Base-by-base conservation (phyloP, 169 alveolate species). In the Cryptosporidium parvum region DNA sequence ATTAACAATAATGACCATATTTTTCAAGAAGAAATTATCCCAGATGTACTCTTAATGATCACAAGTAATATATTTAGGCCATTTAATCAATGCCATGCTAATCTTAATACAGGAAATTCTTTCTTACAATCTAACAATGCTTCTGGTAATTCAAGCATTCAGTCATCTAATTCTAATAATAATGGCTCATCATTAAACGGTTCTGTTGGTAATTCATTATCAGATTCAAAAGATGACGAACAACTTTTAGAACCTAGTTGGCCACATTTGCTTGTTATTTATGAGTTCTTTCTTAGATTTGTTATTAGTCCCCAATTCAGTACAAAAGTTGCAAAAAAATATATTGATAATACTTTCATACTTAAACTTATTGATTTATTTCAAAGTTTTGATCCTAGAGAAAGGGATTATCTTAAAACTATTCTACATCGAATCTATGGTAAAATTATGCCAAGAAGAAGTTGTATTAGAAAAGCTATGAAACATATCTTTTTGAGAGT, bases 391-490 rank as follows among this genome's bases (percentile, higher is more conserved):
- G 99, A 97, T 87, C 97, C 98, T 59, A 94, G 98, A 9, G 99
- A 98, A 91, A 96, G 99, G 89, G 99, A 97, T 92, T 96, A 97
- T 91, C 91, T 98, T 39, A 97, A 98, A 92, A 97, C 98, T 45
- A 97, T 97, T 75, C 93, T 97, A 37, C 99, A 97, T 93, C 95
- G 98, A 70, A 94, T 97, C 21, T 98, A 97, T 86, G 98, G 98
- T 16, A 96, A 96, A 91, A 93, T 96, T 37, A 97, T 97, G 75
- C 97, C 98, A 7, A 92, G 96, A 92, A 93, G 98, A 89, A 93
- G 94, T 58, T 94, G 97, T 94, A 97, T 98, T 44, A 95, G 99
- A 69, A 96, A 96, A 93, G 98, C 98, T 26, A 98, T 97, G 70
- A 97, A 97, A 92, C 97, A 97, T 91, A 96, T 97, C 70, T 98